Percentiles rank a stretch among this genome's conserved stretches.
Conservation (phyloP, 2,329 filamentous ascomycete species). For the Penicillium italicum region DNA sequence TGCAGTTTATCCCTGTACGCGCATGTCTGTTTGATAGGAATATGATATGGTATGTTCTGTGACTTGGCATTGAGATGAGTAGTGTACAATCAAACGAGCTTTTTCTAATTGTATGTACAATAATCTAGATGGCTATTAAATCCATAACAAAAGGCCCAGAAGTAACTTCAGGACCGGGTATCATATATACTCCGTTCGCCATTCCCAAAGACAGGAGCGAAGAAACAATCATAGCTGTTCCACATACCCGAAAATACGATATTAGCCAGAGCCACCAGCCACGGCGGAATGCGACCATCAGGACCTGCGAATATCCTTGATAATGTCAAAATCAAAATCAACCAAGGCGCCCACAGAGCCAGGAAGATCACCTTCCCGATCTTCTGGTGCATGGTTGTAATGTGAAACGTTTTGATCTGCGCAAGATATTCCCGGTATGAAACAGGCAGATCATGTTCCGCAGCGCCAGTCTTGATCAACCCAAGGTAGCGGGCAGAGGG, state of each 20-base stretch:
- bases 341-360: slow-evolving; percentile 54
- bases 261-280: slow-evolving; percentile 56
- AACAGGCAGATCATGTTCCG: slow-evolving; percentile 72
- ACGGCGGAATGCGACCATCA: slow-evolving; percentile 64
- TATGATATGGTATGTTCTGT: neutral
- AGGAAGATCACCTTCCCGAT: slow-evolving; percentile 64
- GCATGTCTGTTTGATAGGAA: neutral
- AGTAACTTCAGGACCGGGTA: slow-evolving; percentile 5
- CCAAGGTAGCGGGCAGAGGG: slow-evolving; percentile 79
- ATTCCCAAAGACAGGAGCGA: slow-evolving; percentile 72
- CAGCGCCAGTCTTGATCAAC: slow-evolving; percentile 72
- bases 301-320: slow-evolving; percentile 54
- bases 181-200: slow-evolving; percentile 64
- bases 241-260: slow-evolving; percentile 58
- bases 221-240: slow-evolving; percentile 61
- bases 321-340: slow-evolving; percentile 53
- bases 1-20: neutral
- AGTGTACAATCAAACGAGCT: too few relatives aligned
- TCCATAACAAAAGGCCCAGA: neutral
- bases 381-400: slow-evolving; percentile 64
- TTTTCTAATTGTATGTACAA: too few relatives aligned
- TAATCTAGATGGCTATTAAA: neutral
- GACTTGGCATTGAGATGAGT: neutral
- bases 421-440: slow-evolving; percentile 74
- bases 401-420: slow-evolving; percentile 64